Evolutionary conservation across 805 yeast genomes (phyloP).

Genomic region (Lipomyces mesembrius): DNA sequence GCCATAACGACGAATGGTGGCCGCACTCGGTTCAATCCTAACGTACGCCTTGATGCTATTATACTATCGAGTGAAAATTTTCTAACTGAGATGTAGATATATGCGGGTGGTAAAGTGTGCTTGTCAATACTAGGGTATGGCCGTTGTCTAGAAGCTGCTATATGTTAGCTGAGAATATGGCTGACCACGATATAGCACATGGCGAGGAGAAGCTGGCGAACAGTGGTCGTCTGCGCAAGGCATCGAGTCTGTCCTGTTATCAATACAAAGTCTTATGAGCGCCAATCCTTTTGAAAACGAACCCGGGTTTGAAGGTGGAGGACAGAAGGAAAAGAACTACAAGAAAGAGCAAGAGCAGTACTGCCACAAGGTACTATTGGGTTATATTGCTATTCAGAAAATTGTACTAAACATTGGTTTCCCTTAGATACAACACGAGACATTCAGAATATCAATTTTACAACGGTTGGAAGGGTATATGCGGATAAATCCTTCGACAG

Average conservation of each 20-base stretch:
- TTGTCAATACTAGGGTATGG: constrained; percentile 24
- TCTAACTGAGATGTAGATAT: constrained; percentile 11
- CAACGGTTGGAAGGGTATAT: constrained; percentile 25
- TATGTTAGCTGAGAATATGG: background rate
- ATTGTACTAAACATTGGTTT: background rate
- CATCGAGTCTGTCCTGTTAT: constrained; percentile 24
- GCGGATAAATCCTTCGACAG: constrained; percentile 5
- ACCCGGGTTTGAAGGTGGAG: constrained; percentile 21
- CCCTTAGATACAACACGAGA: constrained; percentile 22
- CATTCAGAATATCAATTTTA: constrained; percentile 19
- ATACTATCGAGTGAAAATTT: background rate
- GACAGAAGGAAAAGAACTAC: background rate
- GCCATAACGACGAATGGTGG: constrained; percentile 29
- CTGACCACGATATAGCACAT: constrained; percentile 15
- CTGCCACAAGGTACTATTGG: constrained; percentile 9
- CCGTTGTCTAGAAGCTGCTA: background rate
- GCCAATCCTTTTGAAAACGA: constrained; percentile 29
- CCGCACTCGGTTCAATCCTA: constrained; percentile 29
- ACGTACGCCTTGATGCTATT: constrained; percentile 6
- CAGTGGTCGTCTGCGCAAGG: constrained; percentile 35
- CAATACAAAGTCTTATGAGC: constrained; percentile 29
- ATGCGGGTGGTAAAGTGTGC: constrained; percentile 28
- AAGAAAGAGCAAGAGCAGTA: constrained; percentile 10
- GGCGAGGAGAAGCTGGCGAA: constrained; percentile 28
- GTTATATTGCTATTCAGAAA: background rate